A percentile compares a stretch with the other conserved stretches of the same genome.
These are phyloP conservation scores for Raddia guianensis DNA, from an alignment of 176 grass and related monocot genomes.

Conservation along the genomic window DNA sequence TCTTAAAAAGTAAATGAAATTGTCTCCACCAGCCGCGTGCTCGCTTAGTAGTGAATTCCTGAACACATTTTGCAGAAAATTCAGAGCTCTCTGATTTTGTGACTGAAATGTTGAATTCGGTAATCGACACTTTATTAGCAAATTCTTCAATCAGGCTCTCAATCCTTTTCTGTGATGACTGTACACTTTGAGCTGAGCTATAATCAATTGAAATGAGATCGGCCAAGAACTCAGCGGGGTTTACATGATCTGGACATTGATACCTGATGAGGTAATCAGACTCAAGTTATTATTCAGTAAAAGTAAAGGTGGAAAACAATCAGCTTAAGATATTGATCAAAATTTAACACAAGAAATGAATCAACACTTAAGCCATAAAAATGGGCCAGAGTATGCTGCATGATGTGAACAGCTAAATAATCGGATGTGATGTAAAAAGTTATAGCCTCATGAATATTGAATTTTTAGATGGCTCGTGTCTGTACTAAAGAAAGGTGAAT, in stretches of 20 bases:
- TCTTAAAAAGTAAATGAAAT: constrained; percentile 85
- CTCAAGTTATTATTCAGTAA: constrained; percentile 33
- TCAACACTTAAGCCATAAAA: constrained; percentile 8
- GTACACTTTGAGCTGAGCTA: constrained; percentile 75
- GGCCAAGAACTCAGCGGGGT: constrained; percentile 95
- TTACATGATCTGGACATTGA: constrained; percentile 89
- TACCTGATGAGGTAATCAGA: constrained; percentile 60
- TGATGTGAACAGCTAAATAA: constrained; percentile 5
- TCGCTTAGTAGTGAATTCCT: constrained; percentile 56
- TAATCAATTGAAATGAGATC: constrained; percentile 97
- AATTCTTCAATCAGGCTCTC: constrained; percentile 83
- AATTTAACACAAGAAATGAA: not conserved
- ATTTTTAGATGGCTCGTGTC: not conserved
- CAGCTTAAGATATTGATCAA: constrained; percentile 2
- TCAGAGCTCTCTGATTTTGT: constrained; percentile 34
- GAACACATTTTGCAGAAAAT: constrained; percentile 48
- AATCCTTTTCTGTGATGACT: constrained; percentile 72
- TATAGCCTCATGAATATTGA: constrained; percentile 4
- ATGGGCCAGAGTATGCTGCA: not conserved
- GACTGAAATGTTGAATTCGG: constrained; percentile 43
- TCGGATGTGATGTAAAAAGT: not conserved
- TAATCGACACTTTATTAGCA: constrained; percentile 51
- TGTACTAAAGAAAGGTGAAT: too few relatives aligned
- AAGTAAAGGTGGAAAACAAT: constrained; percentile 24
- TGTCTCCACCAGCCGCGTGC: constrained; percentile 76